phyloP scores from a whole-genome alignment of 2,329 filamentous ascomycete genomes.

The Colletotrichum neosansevieriae region DNA sequence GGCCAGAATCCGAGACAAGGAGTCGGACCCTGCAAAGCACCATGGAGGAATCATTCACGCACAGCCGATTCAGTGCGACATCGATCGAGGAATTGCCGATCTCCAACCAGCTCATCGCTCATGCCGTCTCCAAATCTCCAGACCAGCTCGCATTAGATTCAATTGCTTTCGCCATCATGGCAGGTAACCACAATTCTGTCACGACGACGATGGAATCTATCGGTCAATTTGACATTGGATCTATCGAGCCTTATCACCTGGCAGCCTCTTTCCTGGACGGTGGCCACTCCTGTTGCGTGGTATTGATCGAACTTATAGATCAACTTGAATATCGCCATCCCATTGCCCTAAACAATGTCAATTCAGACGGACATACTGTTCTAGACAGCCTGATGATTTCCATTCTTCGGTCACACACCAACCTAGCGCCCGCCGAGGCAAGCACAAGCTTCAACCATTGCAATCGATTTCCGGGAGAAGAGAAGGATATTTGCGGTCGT shows the following conservation, averaged over 20 bases:
- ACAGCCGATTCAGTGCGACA: background rate
- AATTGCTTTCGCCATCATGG: slow-evolving; percentile 43
- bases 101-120: slow-evolving; percentile 5
- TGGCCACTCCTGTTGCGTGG: slow-evolving; percentile 48
- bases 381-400: slow-evolving; percentile 53
- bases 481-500: slow-evolving; percentile 56
- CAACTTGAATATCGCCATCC: background rate
- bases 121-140: slow-evolving; percentile 25
- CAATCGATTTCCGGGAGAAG: slow-evolving; percentile 51
- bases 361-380: slow-evolving; percentile 52
- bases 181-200: slow-evolving; percentile 34
- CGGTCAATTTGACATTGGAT: background rate
- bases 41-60: background rate
- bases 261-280: slow-evolving; percentile 53
- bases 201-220: background rate
- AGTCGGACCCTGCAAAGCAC: slow-evolving; percentile 17
- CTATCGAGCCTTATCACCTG: slow-evolving; percentile 51
- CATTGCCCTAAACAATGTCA: slow-evolving; percentile 12
- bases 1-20: background rate
- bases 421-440: slow-evolving; percentile 43
- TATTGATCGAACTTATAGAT: slow-evolving; percentile 11
- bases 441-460: slow-evolving; percentile 45
- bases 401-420: slow-evolving; percentile 53
- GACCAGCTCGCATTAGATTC: slow-evolving; percentile 31
- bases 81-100: slow-evolving; percentile 31